Conservation (phyloP, 2,329 filamentous ascomycete species). For the Diaporthe batatas region DNA sequence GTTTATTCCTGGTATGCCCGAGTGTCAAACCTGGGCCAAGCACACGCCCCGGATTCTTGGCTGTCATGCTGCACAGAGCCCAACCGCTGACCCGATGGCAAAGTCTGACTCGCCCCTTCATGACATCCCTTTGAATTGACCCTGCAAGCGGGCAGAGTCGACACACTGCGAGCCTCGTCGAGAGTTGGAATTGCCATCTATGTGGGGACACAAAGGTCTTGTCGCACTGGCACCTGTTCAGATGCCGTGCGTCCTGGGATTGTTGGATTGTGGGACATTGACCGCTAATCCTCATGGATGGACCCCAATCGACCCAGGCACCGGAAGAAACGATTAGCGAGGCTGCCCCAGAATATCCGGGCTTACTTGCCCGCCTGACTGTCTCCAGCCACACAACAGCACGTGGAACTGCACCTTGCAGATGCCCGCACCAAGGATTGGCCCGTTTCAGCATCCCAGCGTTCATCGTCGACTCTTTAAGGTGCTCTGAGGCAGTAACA, state of each 20-base stretch:
- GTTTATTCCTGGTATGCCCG: background rate
- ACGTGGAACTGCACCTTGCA: slow-evolving; percentile 12
- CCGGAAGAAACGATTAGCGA: background rate
- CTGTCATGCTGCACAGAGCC: background rate
- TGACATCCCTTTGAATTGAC: background rate
- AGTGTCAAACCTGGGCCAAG: background rate
- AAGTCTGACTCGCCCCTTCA: slow-evolving; percentile 8
- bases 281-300: background rate
- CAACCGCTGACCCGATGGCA: slow-evolving; percentile 23
- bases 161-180: background rate
- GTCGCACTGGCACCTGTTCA: background rate
- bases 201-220: background rate
- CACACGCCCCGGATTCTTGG: background rate
- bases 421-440: background rate
- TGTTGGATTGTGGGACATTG: slow-evolving; percentile 7
- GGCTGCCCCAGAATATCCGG: background rate
- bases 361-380: background rate
- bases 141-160: no score
- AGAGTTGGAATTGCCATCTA: background rate
- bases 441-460: slow-evolving; percentile 3
- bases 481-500: background rate
- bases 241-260: slow-evolving; percentile 11
- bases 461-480: background rate
- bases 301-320: background rate
- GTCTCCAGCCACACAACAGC: background rate